Evolutionary conservation across 2,329 filamentous ascomycete species (phyloP), one percentile per base, ranked within the genome.

Genomic region (Colletotrichum australisinense): DNA sequence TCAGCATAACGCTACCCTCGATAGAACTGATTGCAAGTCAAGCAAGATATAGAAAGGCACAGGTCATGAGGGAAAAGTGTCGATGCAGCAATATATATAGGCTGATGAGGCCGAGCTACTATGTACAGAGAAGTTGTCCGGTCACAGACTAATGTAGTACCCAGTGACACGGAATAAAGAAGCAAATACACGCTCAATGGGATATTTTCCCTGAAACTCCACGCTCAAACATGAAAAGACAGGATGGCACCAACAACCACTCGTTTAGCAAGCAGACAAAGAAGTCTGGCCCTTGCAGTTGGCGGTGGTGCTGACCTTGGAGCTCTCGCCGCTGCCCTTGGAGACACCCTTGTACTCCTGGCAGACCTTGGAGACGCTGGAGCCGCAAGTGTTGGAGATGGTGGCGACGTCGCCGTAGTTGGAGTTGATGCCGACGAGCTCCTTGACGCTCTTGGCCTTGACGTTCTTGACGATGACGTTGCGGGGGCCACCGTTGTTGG

Each of bases 341-440:
- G 26, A 67, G 63, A 75, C 72, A 4, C 74, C 74, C 72, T 74
- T 72, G 74, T 74, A 75, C 68, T 75, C 72, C 53, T 75, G 74
- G 65, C 74, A 75, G 49, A 75, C 74, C 72, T 75, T 75, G 60
- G 57, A 16, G 56, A 73, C 69, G 35, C 68, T 73, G 60, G 67
- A 74, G 4, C 74, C 74, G 72, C 72, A 74, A 7, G 68, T 67
- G 52, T 85, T n/a, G 6, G 72, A 74, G 26, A 74, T 72, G 53
- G 57, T 72, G 26, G 72, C 68, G 19, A 60, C 77, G 24, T 82
- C 80, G 5, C 80, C 82, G 22, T 80, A 74, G 79, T 85, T 84
- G 70, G 80, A 77, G 77, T 84, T 84, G 72, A 84, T 85, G 24
- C 84, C 84, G 59, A 81, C 83, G n/a, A 86, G 79, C 74, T 84